phyloP scores from a whole-genome alignment of 31 red algal genomes.

The Bonnemaisonia californica region DNA sequence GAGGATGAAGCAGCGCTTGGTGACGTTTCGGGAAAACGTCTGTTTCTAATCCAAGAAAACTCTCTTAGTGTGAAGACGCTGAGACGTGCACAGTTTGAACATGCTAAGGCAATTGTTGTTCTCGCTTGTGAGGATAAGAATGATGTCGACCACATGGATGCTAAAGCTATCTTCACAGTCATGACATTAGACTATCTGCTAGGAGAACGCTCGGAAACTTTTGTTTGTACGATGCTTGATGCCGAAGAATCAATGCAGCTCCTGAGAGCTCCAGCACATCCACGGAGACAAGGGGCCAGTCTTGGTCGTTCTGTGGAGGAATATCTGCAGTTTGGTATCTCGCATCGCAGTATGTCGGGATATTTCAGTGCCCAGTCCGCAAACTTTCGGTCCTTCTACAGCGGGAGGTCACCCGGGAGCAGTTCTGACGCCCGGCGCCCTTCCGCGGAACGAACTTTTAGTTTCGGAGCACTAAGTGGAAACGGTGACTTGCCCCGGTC shows the following conservation, averaged over 20 bases:
- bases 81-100: conserved; percentile 72
- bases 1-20: conserved; percentile 62
- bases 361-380: not conserved
- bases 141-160: conserved; percentile 76
- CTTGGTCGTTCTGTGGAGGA: conserved; percentile 23
- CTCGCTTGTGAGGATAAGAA: conserved; percentile 81
- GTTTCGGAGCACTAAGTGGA: conserved; percentile 21
- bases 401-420: not conserved
- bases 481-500: conserved; percentile 17
- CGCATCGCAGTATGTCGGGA: not conserved
- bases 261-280: conserved; percentile 68
- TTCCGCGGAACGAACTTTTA: not conserved
- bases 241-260: conserved; percentile 91
- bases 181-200: conserved; percentile 90
- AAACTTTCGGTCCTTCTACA: not conserved
- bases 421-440: not conserved
- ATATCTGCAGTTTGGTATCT: conserved; percentile 18
- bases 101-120: conserved; percentile 78
- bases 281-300: conserved; percentile 56
- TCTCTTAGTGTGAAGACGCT: conserved; percentile 76
- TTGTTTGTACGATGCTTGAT: conserved; percentile 86
- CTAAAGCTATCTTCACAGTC: conserved; percentile 85
- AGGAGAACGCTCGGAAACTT: conserved; percentile 65
- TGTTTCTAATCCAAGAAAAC: conserved; percentile 78
- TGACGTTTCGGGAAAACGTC: conserved; percentile 26